Evolutionary conservation across 306 rosid species (phyloP).

Genomic region (Cucurbita pepo): DNA sequence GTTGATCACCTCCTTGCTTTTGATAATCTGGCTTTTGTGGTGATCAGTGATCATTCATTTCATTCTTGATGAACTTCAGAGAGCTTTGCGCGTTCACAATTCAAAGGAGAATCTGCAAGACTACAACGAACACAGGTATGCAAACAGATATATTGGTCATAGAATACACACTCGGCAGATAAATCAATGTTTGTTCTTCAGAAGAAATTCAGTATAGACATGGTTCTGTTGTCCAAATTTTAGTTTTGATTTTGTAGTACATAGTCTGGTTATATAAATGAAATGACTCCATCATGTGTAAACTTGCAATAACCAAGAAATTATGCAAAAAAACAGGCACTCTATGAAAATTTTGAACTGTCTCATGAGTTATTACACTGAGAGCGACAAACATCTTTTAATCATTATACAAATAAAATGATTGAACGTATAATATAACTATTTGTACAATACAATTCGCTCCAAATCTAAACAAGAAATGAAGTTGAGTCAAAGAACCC

Average conservation of each 20-base stretch:
- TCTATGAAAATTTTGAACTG: not conserved
- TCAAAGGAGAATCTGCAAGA: not conserved
- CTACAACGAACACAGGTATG: not conserved
- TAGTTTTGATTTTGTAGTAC: not conserved
- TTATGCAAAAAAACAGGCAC: not conserved
- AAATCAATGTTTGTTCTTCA: not conserved
- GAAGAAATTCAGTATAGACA: not conserved
- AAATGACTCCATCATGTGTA: not conserved
- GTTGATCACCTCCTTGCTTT: conserved; percentile 13
- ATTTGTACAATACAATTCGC: conserved; percentile 2
- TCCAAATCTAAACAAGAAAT: conserved; percentile 6
- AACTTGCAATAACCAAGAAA: not conserved
- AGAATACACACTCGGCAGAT: not conserved
- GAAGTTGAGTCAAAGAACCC: not conserved
- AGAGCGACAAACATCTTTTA: not conserved
- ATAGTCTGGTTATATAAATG: not conserved
- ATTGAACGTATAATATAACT: not conserved
- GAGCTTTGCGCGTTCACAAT: not conserved
- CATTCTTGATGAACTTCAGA: not conserved
- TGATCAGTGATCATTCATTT: not conserved
- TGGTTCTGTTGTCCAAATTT: not conserved
- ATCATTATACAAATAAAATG: conserved; percentile 6
- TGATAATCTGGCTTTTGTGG: conserved; percentile 21
- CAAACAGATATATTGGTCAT: not conserved
- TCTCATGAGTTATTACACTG: conserved; percentile 1